phyloP scores from a whole-genome alignment of 306 rosid genomes.

The Nissolia schottii region DNA sequence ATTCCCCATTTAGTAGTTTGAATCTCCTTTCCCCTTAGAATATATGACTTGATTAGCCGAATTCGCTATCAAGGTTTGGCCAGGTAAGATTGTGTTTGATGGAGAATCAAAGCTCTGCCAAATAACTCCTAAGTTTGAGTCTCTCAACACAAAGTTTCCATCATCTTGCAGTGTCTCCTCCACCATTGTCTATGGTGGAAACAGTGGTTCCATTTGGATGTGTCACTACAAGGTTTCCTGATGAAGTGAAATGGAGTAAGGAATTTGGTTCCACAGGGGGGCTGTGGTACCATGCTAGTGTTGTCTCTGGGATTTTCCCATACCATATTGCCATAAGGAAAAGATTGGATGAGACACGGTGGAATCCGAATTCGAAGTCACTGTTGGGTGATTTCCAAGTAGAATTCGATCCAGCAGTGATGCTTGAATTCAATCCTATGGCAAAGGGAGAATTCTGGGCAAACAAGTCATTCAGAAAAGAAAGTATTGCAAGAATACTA shows the following conservation, averaged over 20 bases:
- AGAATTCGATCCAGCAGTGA: slow-evolving; percentile 33
- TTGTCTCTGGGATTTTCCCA: slow-evolving; percentile 24
- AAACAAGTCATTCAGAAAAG: background rate
- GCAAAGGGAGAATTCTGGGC: slow-evolving; percentile 10
- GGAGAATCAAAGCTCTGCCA: slow-evolving; percentile 25
- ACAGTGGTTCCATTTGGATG: slow-evolving; percentile 3
- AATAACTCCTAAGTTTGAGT: background rate
- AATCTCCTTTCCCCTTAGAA: slow-evolving; percentile 22
- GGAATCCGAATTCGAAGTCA: slow-evolving; percentile 39
- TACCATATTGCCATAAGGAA: slow-evolving; percentile 33
- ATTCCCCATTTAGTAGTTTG: slow-evolving; percentile 24
- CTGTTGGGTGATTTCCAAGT: slow-evolving; percentile 27
- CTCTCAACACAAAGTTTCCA: slow-evolving; percentile 21
- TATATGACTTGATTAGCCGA: background rate
- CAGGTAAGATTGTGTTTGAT: slow-evolving; percentile 23
- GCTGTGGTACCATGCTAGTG: slow-evolving; percentile 31
- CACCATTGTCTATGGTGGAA: background rate
- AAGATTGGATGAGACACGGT: background rate
- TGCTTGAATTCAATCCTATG: background rate
- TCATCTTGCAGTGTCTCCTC: background rate
- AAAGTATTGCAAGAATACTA: slow-evolving; percentile 4
- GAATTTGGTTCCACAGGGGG: slow-evolving; percentile 18
- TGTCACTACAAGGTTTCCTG: slow-evolving; percentile 19
- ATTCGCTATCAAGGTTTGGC: background rate
- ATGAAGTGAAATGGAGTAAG: slow-evolving; percentile 5